phyloP scores from a whole-genome alignment of 352 stramenopile genomes.

The Albugo candida region DNA sequence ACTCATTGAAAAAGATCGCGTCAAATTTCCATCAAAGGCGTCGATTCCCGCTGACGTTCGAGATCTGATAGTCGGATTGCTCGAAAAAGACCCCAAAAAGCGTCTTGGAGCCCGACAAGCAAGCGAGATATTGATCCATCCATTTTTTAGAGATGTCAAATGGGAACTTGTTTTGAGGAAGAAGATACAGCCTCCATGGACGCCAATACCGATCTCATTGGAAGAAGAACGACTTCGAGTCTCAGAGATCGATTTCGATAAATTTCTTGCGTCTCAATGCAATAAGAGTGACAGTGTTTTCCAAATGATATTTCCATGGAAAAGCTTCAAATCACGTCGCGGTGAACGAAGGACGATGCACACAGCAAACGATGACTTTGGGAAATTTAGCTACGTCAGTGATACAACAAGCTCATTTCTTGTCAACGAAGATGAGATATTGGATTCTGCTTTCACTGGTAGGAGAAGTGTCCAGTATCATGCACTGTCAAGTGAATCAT shows the following conservation, averaged over 20 bases:
- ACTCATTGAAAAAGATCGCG: slow-evolving; percentile 72
- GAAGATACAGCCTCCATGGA: slow-evolving; percentile 54
- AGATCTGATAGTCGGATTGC: slow-evolving; percentile 46
- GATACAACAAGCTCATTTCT: slow-evolving; percentile 78
- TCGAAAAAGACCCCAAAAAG: slow-evolving; percentile 73
- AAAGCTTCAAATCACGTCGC: slow-evolving; percentile 25
- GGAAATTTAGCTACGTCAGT: slow-evolving; percentile 79
- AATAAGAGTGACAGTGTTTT: slow-evolving; percentile 58
- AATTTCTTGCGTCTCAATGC: slow-evolving; percentile 66
- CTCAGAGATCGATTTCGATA: slow-evolving; percentile 74
- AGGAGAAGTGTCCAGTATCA: slow-evolving; percentile 65
- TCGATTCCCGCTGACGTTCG: slow-evolving; percentile 42
- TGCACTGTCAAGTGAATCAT: slow-evolving; percentile 50
- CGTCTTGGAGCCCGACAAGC: slow-evolving; percentile 64
- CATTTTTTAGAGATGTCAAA: slow-evolving; percentile 60
- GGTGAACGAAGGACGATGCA: slow-evolving; percentile 9
- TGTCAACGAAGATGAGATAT: slow-evolving; percentile 78
- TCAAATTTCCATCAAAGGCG: slow-evolving; percentile 72
- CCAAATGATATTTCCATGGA: slow-evolving; percentile 68
- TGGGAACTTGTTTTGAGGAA: slow-evolving; percentile 73
- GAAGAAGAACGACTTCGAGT: slow-evolving; percentile 59
- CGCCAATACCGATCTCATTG: slow-evolving; percentile 39
- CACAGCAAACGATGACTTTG: slow-evolving; percentile 42
- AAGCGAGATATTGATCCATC: slow-evolving; percentile 67
- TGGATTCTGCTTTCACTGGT: slow-evolving; percentile 65